A percentile compares a stretch with the other conserved stretches of the same genome.
These are phyloP conservation scores for Colletotrichum somersetense DNA, from an alignment of 2,329 filamentous ascomycete genomes.

Conservation along the genomic window DNA sequence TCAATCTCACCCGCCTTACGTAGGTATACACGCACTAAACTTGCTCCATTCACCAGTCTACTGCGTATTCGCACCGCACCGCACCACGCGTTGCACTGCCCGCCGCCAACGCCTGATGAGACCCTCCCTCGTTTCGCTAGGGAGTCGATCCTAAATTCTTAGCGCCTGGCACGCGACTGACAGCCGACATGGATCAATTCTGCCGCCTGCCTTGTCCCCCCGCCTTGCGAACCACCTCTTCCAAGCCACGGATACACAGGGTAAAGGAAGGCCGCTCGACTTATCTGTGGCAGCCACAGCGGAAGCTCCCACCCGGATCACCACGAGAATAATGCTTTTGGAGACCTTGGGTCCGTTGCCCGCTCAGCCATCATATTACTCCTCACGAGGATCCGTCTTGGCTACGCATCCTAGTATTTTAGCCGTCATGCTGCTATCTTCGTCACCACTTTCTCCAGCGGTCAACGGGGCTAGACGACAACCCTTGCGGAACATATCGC, in stretches of 20 bases:
- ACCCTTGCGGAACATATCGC: not conserved
- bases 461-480: not conserved
- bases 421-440: conserved; percentile 5
- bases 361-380: not conserved
- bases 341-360: not conserved
- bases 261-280: not conserved
- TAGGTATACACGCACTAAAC: not conserved
- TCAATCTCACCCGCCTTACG: not conserved
- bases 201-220: not conserved
- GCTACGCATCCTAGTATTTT: not conserved
- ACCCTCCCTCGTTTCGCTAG: conserved; percentile 32
- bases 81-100: conserved; percentile 22
- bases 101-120: conserved; percentile 14
- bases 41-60: conserved; percentile 7
- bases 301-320: not conserved
- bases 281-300: not conserved
- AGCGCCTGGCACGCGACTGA: conserved; percentile 34
- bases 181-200: conserved; percentile 22
- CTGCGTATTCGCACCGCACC: too few species aligned
- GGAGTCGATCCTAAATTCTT: conserved; percentile 25
- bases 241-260: not conserved
- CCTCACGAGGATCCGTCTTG: not conserved
- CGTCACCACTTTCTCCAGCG: conserved; percentile 2
- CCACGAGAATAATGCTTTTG: not conserved
- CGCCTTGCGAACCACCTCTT: not conserved